Percentiles rank a stretch among this genome's conserved stretches.
These are phyloP conservation scores for Neonectria magnoliae DNA, from an alignment of 2,329 filamentous ascomycete species.

Conservation along the genomic window DNA sequence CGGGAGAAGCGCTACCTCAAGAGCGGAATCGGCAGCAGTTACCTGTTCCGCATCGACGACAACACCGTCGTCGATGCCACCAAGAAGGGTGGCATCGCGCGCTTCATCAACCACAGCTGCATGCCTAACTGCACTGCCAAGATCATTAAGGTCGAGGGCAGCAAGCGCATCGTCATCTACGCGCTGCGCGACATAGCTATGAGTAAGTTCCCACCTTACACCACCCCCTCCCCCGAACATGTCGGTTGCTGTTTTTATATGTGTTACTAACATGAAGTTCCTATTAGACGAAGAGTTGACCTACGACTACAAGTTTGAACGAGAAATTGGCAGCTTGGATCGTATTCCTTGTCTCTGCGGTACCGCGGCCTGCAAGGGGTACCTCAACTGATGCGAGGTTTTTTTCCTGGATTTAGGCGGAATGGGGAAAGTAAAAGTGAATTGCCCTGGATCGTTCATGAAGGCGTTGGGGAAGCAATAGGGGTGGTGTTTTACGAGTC, in stretches of 20 bases:
- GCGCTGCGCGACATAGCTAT: constrained; percentile 92
- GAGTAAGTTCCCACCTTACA: constrained; percentile 70
- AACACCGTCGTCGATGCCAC: constrained; percentile 98
- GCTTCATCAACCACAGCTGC: constrained; percentile 99
- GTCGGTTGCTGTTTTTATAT: not conserved
- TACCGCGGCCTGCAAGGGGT: constrained; percentile 95
- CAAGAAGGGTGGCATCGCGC: constrained; percentile 96
- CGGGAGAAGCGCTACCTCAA: constrained; percentile 92
- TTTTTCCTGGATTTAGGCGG: constrained; percentile 25
- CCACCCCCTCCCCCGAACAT: not conserved
- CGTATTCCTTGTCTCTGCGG: constrained; percentile 98
- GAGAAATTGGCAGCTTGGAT: constrained; percentile 92
- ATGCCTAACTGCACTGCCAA: constrained; percentile 99
- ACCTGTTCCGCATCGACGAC: constrained; percentile 97
- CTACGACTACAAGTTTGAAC: constrained; percentile 99
- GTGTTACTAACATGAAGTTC: constrained; percentile 39
- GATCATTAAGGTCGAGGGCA: constrained; percentile 98
- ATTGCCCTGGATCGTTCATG: constrained; percentile 34
- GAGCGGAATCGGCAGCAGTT: constrained; percentile 96
- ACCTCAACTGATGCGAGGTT: constrained; percentile 80
- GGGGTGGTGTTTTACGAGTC: constrained; percentile 17
- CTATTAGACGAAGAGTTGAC: constrained; percentile 93
- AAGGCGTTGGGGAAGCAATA: constrained; percentile 34
- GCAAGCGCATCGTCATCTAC: constrained; percentile 98
- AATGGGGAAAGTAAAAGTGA: constrained; percentile 27